Evolutionary conservation across 2,329 filamentous ascomycete species (phyloP).

Genomic region (Rasamsonia emersonii): DNA sequence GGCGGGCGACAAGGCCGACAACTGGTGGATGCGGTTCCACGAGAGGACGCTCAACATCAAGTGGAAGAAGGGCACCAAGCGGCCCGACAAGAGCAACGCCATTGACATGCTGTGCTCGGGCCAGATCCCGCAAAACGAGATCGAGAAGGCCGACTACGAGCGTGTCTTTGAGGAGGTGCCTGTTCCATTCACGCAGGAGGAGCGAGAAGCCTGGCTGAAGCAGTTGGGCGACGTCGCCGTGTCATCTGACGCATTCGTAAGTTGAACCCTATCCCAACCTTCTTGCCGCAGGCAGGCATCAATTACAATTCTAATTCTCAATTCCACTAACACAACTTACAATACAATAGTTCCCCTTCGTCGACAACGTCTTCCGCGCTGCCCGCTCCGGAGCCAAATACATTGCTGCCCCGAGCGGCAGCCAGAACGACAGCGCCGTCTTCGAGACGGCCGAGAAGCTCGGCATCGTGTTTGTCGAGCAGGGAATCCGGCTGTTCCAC

Average conservation of each 20-base stretch:
- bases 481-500: constrained; percentile 89
- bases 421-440: constrained; percentile 39
- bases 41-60: constrained; percentile 76
- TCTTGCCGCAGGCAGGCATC: background rate
- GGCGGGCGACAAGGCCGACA: constrained; percentile 95
- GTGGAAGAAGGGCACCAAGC: constrained; percentile 97
- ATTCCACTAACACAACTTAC: background rate
- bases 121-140: constrained; percentile 63
- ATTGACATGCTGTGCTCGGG: constrained; percentile 93
- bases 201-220: constrained; percentile 76
- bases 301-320: constrained; percentile 8
- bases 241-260: constrained; percentile 90
- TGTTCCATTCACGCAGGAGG: constrained; percentile 67
- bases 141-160: constrained; percentile 82
- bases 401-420: constrained; percentile 85
- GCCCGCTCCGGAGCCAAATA: constrained; percentile 87
- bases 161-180: constrained; percentile 85
- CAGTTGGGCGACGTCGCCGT: constrained; percentile 70
- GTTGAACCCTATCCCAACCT: constrained; percentile 26
- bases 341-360: constrained; percentile 76
- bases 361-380: constrained; percentile 93
- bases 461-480: constrained; percentile 90
- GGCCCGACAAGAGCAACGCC: constrained; percentile 94
- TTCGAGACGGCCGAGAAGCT: constrained; percentile 84
- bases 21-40: constrained; percentile 99